Base-by-base conservation (phyloP, 2,329 filamentous ascomycete genomes). In the Penicillium aurantiogriseum region DNA sequence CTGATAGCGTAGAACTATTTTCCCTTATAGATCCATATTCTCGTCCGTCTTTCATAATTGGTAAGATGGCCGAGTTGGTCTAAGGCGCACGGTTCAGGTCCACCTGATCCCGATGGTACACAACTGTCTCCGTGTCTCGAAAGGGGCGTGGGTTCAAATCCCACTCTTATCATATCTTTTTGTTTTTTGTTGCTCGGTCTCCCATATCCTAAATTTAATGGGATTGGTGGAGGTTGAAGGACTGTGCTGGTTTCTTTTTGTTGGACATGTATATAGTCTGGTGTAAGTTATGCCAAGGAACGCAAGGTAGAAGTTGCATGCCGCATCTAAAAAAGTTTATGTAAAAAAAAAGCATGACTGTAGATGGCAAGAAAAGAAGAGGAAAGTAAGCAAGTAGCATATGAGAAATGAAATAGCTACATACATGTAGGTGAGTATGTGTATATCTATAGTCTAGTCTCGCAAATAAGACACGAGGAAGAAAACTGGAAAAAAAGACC, bases 51-150 rank as follows among this genome's bases (percentile, higher is more conserved):
- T 21, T 2, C 19, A 40, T 21, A 36, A 36, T 36, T 36, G 35
- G 35, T 33, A 71, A 71, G 69, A 71, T 71, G 69, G 69, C 69
- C 69, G 69, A 71, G 69, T 68, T 70, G 69, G 69, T 71, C 69
- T 58, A 71, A 69, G 69, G 69, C 69, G 69, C 66, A 64, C 67
- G 69, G 69, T 71, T 71, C 68, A 71, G 69, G 68, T 67, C 51
- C 47, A 67, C 65, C 63, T 67, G 63, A 63, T 64, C 64, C 62
- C 54, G 54, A 56, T 56, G 54, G 54, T 56, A 53, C 19, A 56
- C 38, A 56, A 56, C 54, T 57, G 50, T 57, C 54, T 57, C 54
- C 54, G 54, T 57, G 54, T 57, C 54, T 57, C 54, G 54, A 36
- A 57, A 57, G 54, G 23, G 54, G 54, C 54, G 54, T 57, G 54